A percentile compares a stretch with the other conserved stretches of the same genome.
phyloP scores from a whole-genome alignment of 208 protist genomes.

The Trypanosoma platydactyli region DNA sequence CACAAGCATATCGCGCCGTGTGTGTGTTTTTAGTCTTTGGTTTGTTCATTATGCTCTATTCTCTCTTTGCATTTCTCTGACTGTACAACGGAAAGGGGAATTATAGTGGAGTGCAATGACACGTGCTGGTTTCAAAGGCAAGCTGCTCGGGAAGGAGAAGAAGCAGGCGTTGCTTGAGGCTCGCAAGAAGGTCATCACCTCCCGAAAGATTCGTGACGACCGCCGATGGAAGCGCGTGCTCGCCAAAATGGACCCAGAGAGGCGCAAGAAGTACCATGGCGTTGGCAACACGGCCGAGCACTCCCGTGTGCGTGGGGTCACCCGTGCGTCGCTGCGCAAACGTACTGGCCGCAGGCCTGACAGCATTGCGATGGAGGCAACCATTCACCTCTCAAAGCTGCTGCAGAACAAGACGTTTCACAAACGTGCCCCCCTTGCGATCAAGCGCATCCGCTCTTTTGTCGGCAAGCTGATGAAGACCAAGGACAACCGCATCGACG shows the following conservation, averaged over 20 bases:
- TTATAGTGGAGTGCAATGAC: constrained; percentile 44
- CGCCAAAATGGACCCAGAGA: constrained; percentile 84
- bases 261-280: constrained; percentile 84
- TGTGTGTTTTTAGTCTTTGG: too few relatives aligned
- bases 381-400: constrained; percentile 97
- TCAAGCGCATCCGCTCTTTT: constrained; percentile 96
- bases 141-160: constrained; percentile 84
- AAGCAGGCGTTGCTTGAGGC: constrained; percentile 73
- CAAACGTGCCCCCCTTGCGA: constrained; percentile 95
- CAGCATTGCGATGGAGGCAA: constrained; percentile 94
- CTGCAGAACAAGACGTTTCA: constrained; percentile 96
- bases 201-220: constrained; percentile 85
- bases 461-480: constrained; percentile 96
- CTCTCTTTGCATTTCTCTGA: not conserved
- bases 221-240: constrained; percentile 88
- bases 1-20: too few relatives aligned
- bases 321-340: constrained; percentile 82
- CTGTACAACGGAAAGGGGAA: constrained; percentile 20
- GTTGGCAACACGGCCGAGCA: constrained; percentile 87
- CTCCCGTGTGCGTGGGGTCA: constrained; percentile 82
- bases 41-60: too few relatives aligned
- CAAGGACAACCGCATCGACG: constrained; percentile 97
- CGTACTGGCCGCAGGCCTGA: constrained; percentile 83
- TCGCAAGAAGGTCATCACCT: constrained; percentile 67
- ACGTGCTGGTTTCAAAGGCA: constrained; percentile 77